A percentile compares a stretch with the other conserved stretches of the same genome.
phyloP scores from a whole-genome alignment of 1,284 basidiomycete genomes.

The Anthracocystis panici-leucophaei region DNA sequence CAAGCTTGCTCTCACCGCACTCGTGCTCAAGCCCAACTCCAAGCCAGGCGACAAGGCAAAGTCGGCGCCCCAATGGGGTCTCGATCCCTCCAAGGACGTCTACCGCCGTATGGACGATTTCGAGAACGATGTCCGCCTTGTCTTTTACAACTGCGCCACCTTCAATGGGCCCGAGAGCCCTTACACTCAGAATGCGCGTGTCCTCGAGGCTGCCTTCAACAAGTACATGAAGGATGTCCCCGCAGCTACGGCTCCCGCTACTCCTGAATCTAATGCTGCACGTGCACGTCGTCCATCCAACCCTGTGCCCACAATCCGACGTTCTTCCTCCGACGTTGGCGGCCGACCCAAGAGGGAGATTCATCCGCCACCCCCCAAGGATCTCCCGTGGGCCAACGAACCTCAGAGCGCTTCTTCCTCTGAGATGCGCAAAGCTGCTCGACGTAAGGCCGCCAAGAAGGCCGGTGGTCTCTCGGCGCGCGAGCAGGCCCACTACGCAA shows the following conservation, averaged over 20 bases:
- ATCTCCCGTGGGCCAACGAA: slow-evolving; percentile 83
- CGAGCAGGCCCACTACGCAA: slow-evolving; percentile 75
- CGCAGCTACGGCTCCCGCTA: slow-evolving; percentile 45
- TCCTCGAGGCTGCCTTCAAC: slow-evolving; percentile 86
- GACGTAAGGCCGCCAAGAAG: slow-evolving; percentile 52
- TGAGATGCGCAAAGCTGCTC: slow-evolving; percentile 41
- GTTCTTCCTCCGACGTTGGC: slow-evolving; percentile 74
- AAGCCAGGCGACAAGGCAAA: slow-evolving; percentile 63
- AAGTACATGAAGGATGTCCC: slow-evolving; percentile 76
- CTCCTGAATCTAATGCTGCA: slow-evolving; percentile 64
- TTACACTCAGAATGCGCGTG: slow-evolving; percentile 82
- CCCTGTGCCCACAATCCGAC: slow-evolving; percentile 81
- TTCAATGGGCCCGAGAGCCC: slow-evolving; percentile 92
- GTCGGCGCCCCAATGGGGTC: slow-evolving; percentile 45
- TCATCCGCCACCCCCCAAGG: slow-evolving; percentile 92
- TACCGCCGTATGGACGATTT: slow-evolving; percentile 57
- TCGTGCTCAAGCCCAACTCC: slow-evolving; percentile 50
- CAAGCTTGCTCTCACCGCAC: slow-evolving; percentile 73
- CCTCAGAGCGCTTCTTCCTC: slow-evolving; percentile 55
- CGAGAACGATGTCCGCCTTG: slow-evolving; percentile 70
- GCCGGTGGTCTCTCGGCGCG: slow-evolving; percentile 51
- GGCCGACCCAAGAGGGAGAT: slow-evolving; percentile 96
- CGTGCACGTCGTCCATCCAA: slow-evolving; percentile 78
- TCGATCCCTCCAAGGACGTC: slow-evolving; percentile 57
- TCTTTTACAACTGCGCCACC: slow-evolving; percentile 87